A percentile compares a stretch with the other conserved stretches of the same genome.
These are phyloP conservation scores for Ustilago vetiveriae DNA, from an alignment of 1,284 basidiomycete species.

Conservation along the genomic window DNA sequence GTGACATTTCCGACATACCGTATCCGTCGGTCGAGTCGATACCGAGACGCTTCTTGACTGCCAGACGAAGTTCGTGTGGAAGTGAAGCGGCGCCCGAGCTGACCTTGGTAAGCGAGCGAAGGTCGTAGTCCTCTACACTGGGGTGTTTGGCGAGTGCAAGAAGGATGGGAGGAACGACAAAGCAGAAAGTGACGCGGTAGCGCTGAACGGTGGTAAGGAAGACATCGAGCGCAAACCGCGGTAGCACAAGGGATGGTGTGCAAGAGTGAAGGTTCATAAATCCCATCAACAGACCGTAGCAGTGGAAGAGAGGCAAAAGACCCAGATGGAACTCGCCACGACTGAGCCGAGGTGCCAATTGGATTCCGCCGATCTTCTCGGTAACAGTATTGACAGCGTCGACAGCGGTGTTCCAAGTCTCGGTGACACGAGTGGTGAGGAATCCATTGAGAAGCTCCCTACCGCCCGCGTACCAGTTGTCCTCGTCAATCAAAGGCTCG, in stretches of 20 bases:
- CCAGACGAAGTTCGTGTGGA: slow-evolving; percentile 46
- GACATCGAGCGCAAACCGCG: slow-evolving; percentile 55
- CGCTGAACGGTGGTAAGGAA: slow-evolving; percentile 56
- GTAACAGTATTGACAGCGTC: slow-evolving; percentile 36
- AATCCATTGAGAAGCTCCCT: slow-evolving; percentile 40
- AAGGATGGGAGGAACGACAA: slow-evolving; percentile 65
- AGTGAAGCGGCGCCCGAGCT: slow-evolving; percentile 61
- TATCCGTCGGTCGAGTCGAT: slow-evolving; percentile 62
- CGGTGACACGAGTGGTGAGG: slow-evolving; percentile 46
- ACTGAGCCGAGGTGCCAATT: slow-evolving; percentile 31
- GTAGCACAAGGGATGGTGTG: slow-evolving; percentile 58
- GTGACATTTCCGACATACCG: slow-evolving; percentile 66
- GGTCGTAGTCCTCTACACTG: slow-evolving; percentile 56
- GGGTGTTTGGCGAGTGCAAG: slow-evolving; percentile 60
- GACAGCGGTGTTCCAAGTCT: slow-evolving; percentile 46
- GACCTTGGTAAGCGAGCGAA: slow-evolving; percentile 56
- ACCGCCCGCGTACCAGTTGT: slow-evolving; percentile 46
- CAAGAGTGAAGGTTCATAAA: slow-evolving; percentile 61
- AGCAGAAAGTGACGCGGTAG: slow-evolving; percentile 61
- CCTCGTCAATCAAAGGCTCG: slow-evolving; percentile 54
- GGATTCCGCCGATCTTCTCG: slow-evolving; percentile 26
- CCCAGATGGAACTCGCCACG: slow-evolving; percentile 60
- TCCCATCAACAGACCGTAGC: slow-evolving; percentile 62
- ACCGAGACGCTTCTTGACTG: slow-evolving; percentile 53
- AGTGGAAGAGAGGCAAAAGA: slow-evolving; percentile 65